Evolutionary conservation across 257 asterid species (phyloP).

Genomic region (Lavandula angustifolia): DNA sequence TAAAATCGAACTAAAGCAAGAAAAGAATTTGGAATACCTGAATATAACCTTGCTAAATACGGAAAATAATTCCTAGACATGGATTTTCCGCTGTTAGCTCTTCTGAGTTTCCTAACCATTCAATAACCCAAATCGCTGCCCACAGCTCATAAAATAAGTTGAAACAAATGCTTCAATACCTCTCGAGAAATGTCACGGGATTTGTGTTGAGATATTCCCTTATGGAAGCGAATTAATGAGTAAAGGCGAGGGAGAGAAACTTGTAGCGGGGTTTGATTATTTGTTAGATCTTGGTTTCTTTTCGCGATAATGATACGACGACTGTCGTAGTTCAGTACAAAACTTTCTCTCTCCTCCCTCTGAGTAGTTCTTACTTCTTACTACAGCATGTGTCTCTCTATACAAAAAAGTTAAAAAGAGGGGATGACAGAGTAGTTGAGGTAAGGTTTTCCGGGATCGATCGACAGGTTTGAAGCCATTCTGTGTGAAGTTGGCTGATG

Average conservation of each 20-base stretch:
- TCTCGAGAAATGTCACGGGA: constrained; percentile 32
- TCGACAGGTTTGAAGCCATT: too few species aligned
- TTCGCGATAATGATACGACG: constrained; percentile 33
- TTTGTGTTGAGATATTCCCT: constrained; percentile 25
- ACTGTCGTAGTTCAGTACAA: constrained; percentile 2
- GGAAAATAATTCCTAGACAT: constrained; percentile 46
- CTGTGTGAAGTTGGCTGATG: too few species aligned
- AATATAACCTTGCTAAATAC: constrained; percentile 33
- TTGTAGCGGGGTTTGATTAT: constrained; percentile 22
- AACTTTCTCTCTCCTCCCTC: constrained; percentile 14
- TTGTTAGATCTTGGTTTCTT: constrained; percentile 41
- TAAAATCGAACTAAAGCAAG: constrained; percentile 9
- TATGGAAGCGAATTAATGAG: constrained; percentile 20
- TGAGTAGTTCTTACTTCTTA: constrained; percentile 5
- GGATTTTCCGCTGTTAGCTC: constrained; percentile 38
- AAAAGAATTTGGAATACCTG: constrained; percentile 45
- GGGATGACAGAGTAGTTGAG: too few species aligned
- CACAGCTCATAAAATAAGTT: background rate
- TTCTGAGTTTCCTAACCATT: constrained; percentile 30
- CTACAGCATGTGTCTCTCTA: background rate
- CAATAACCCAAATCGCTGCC: constrained; percentile 10
- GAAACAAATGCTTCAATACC: constrained; percentile 17
- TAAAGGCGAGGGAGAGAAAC: constrained; percentile 22
- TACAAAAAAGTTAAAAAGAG: too few species aligned
- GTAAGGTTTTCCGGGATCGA: too few species aligned